A percentile compares a stretch with the other conserved stretches of the same genome.
These are phyloP conservation scores for Sphaerulina vaccinii DNA, from an alignment of 2,329 filamentous ascomycete genomes.

Conservation along the genomic window DNA sequence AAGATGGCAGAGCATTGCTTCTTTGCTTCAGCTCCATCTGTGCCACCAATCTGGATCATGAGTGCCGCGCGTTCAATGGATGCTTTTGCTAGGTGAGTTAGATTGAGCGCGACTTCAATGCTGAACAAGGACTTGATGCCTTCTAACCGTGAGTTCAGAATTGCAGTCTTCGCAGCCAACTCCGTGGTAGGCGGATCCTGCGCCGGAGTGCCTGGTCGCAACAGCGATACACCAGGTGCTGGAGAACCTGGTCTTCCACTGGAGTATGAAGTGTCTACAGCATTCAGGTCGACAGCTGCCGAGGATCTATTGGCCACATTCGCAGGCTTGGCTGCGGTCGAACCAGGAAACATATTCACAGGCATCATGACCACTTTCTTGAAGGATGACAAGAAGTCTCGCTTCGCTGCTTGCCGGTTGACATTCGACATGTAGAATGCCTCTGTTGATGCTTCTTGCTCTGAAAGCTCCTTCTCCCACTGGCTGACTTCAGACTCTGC, in stretches of 20 bases:
- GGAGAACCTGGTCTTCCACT: slow-evolving; percentile 33
- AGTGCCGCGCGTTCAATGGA: slow-evolving; percentile 81
- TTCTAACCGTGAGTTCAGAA: slow-evolving; percentile 92
- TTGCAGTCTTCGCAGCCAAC: slow-evolving; percentile 91
- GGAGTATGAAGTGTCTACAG: slow-evolving; percentile 28
- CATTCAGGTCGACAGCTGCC: slow-evolving; percentile 27
- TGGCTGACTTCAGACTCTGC: slow-evolving; percentile 73
- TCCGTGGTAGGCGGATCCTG: slow-evolving; percentile 79
- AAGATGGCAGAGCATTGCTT: slow-evolving; percentile 91
- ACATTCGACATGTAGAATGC: slow-evolving; percentile 95
- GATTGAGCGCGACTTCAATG: slow-evolving; percentile 86
- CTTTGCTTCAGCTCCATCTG: slow-evolving; percentile 72
- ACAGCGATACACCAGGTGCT: slow-evolving; percentile 22
- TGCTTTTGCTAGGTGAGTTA: slow-evolving; percentile 85
- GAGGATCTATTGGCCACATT: slow-evolving; percentile 20
- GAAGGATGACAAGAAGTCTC: slow-evolving; percentile 93
- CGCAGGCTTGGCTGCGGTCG: slow-evolving; percentile 50
- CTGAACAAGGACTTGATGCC: slow-evolving; percentile 94
- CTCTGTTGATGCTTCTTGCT: slow-evolving; percentile 86
- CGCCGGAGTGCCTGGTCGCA: slow-evolving; percentile 39
- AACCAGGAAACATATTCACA: slow-evolving; percentile 70
- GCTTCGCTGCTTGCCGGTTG: slow-evolving; percentile 91
- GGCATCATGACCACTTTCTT: slow-evolving; percentile 99
- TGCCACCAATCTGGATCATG: slow-evolving; percentile 77
- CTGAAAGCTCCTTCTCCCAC: slow-evolving; percentile 90